These are phyloP conservation scores for Linaria vulgaris DNA, from an alignment of 257 asterid species.

Conservation along the genomic window DNA sequence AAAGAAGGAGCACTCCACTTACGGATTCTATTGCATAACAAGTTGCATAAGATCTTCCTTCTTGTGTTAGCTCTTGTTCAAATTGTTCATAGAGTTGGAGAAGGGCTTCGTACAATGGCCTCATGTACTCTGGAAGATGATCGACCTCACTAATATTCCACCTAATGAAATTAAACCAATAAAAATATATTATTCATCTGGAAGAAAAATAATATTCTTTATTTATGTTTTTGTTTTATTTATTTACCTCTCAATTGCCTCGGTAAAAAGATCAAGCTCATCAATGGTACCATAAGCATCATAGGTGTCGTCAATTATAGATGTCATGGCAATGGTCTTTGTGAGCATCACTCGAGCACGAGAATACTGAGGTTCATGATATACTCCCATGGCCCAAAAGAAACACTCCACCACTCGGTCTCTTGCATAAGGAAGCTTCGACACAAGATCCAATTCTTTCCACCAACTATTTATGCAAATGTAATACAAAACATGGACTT, in stretches of 20 bases:
- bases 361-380: too few species aligned
- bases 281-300: conserved; percentile 25
- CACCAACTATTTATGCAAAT: conserved; percentile 18
- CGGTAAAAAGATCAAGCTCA: conserved; percentile 12
- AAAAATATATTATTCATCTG: background rate
- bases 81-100: background rate
- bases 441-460: conserved; percentile 18
- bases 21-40: background rate
- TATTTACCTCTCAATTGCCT: conserved; percentile 23
- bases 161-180: background rate
- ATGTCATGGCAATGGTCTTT: too few species aligned
- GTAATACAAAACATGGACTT: too few species aligned
- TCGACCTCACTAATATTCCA: conserved; percentile 16
- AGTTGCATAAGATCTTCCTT: background rate
- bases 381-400: conserved; percentile 32
- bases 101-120: background rate
- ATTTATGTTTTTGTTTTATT: too few species aligned
- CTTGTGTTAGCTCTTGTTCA: conserved; percentile 8
- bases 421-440: conserved; percentile 22
- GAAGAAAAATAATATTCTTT: background rate
- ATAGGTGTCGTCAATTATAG: too few species aligned
- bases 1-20: background rate
- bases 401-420: conserved; percentile 30
- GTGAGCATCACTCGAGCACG: too few species aligned
- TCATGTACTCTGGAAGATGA: conserved; percentile 14